Base-by-base conservation (phyloP, 139 green algal species). In the Volvox reticuliferus region DNA sequence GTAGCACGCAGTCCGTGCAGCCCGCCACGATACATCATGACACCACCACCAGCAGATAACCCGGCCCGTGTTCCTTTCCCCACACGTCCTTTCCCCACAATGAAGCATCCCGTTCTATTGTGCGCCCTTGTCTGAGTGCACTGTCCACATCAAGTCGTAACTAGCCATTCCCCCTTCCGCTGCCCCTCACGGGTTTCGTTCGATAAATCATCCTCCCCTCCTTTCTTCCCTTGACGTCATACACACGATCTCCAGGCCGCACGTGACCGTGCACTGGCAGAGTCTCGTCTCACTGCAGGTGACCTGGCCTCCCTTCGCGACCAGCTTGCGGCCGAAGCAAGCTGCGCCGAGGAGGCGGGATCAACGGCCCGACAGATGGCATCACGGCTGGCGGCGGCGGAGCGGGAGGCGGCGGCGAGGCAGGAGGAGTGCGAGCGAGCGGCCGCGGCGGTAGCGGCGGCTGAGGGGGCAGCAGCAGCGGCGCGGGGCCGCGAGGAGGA, bases 401-500 rank as follows among this genome's bases (percentile, higher is more conserved):
- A 91, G 62, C 71, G 69, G 37, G 77, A 92, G 83, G 76, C 89
- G 30, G 92, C 89, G 2, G 86, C 86, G n/a, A 24, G 89, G 88
- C 88, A 94, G 88, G 92, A 93, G 89, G 92, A 91, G 89, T 22
- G 67, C 18, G 79, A 91, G 82, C 73, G 65, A 0, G 62, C 37
- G 37, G 84, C 37, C 67, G 63, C 30, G 0, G 83, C 79, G 19
- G 93, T 89, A 0, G 88, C 95, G 68, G 26, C 71, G 33, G 90
- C 89, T n/a, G 89, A 88, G 37, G 91, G 86, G 18, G 71, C 65
- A 0, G 87, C 92, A 1, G 82, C 87, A 26, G 92, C 89, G 19
- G 82, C 90, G 2, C 88, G 89, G 20, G 78, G 65, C 0, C 83
- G 92, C 0, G 94, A 95, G 89, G 92, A 94, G 22, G 91, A 95